phyloP scores from a whole-genome alignment of 2,329 filamentous ascomycete species.

The Trichoderma asperellum region DNA sequence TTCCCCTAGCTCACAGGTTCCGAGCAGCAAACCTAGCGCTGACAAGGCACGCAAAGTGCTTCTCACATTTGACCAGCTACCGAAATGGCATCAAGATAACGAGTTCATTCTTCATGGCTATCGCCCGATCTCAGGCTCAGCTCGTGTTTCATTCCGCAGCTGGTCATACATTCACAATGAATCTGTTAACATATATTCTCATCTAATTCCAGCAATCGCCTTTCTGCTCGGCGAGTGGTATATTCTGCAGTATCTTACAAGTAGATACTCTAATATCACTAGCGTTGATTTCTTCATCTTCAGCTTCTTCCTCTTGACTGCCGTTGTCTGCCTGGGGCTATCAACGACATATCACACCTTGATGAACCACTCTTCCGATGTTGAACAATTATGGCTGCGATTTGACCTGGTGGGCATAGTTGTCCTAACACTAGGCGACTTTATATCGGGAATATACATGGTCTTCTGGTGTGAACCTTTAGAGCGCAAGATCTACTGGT shows the following conservation, averaged over 20 bases:
- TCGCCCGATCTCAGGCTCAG: conserved; percentile 20
- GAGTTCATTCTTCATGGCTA: conserved; percentile 23
- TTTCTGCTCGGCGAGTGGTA: conserved; percentile 20
- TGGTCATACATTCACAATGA: conserved; percentile 23
- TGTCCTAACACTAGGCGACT: conserved; percentile 13
- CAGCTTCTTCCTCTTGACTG: conserved; percentile 11
- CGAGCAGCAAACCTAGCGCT: neutral
- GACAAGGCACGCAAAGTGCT: neutral
- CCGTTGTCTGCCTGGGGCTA: conserved; percentile 4
- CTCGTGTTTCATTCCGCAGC: conserved; percentile 6
- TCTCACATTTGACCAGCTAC: conserved; percentile 10
- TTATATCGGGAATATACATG: conserved; percentile 21
- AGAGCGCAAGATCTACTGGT: conserved; percentile 22
- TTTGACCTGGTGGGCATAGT: conserved; percentile 19
- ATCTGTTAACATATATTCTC: conserved; percentile 15
- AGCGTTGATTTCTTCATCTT: conserved; percentile 13
- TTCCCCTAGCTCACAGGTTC: neutral
- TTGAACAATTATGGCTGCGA: conserved; percentile 1
- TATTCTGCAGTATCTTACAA: conserved; percentile 2
- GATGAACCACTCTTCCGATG: conserved; percentile 7
- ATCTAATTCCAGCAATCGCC: conserved; percentile 8
- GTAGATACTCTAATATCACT: neutral
- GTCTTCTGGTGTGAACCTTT: conserved; percentile 20
- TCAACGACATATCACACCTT: conserved; percentile 16
- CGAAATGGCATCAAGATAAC: conserved; percentile 22